Base-by-base conservation (phyloP, 129 eudicot genomes). In the Flaveria bidentis region DNA sequence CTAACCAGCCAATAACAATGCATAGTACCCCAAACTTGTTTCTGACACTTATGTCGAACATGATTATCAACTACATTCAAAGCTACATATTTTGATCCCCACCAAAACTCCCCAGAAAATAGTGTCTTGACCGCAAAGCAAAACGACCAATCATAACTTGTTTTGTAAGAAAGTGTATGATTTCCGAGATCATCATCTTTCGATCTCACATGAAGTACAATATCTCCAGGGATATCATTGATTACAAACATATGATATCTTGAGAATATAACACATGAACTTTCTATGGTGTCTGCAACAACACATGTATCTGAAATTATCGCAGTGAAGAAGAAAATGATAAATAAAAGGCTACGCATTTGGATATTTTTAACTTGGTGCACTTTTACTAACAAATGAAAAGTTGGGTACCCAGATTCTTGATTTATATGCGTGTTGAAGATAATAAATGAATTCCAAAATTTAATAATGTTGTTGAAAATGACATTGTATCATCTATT, bases 1-100 rank as follows among this genome's bases (percentile, higher is more conserved):
- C 58, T 68, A 41, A 67, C 81, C 20, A 77, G 56, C 81, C 75
- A 77, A 26, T 77, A 77, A 69, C 81, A 77, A 77, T 77, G 81
- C 23, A 7, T 11, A 23, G 12, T 42, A 25, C 76, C 47, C 57
- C 25, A 62, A 2, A 41, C 0, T 18, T 67, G 16, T 23, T 55
- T 77, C 2, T 77, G 16, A 55, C 81, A 77, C 39, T 23, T 2
- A 13, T 15, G 3, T 11, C 67, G 16, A 77, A 13, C 25, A 2
- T 56, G 58, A 22, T 17, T 13, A 67, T 76, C 81, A 67, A 20
- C 30, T 33, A 76, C 22, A 66, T 67, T 23, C 7, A 76, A 36
- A 52, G 20, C 28, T 52, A 15, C 11, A 15, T 67, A 20, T 39
- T 67, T 76, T 20, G 74, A 47, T 44, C 63, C 71, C 76, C 71